phyloP scores from a whole-genome alignment of 2,329 filamentous ascomycete genomes.

The Zymoseptoria tritici region DNA sequence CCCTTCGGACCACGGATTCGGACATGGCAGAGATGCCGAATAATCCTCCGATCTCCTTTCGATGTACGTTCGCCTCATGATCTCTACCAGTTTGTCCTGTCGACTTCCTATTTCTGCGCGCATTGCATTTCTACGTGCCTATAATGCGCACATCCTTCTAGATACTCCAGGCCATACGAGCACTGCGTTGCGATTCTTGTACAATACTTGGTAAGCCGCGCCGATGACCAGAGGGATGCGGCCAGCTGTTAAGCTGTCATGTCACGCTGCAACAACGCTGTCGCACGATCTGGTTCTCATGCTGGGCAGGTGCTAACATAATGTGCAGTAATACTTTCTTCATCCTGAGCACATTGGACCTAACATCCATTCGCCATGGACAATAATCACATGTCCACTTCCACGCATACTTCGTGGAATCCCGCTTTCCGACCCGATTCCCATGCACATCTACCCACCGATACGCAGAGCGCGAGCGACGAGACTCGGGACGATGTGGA shows the following conservation, averaged over 20 bases:
- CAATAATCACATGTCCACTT: neutral
- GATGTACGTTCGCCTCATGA: neutral
- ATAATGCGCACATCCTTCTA: neutral
- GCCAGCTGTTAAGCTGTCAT: neutral
- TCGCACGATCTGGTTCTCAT: neutral
- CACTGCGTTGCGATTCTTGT: neutral
- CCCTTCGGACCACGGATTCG: neutral
- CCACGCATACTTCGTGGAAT: conserved; percentile 44
- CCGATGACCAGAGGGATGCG: neutral
- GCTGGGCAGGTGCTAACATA: conserved; percentile 3
- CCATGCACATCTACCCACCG: conserved; percentile 1
- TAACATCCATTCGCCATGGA: neutral
- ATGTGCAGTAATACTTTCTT: conserved; percentile 8
- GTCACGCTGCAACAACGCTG: neutral
- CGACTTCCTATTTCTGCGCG: neutral
- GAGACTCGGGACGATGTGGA: neutral
- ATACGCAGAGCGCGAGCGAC: neutral
- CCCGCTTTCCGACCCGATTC: conserved; percentile 42
- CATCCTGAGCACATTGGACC: neutral
- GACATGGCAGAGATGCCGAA: neutral
- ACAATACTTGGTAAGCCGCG: neutral
- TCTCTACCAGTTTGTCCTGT: neutral
- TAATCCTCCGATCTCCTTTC: neutral
- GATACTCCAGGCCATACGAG: neutral
- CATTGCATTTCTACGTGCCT: neutral